Evolutionary conservation across 2,329 filamentous ascomycete genomes (phyloP), one percentile per base, ranked within the genome.

Genomic region (Hirsutella thompsonii): DNA sequence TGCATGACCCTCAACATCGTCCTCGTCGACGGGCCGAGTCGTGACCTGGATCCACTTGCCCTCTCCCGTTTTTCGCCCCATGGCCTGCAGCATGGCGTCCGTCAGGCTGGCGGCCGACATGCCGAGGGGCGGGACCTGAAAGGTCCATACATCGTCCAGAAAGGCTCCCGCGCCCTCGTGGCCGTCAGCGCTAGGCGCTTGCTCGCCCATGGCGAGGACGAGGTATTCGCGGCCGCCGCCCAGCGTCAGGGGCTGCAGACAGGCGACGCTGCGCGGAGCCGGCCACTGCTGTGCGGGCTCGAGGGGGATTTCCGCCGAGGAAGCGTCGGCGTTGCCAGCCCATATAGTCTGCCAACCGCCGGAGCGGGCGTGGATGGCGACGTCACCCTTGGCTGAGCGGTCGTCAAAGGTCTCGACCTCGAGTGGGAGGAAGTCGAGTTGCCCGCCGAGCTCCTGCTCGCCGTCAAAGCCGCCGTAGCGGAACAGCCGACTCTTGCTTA

Each of bases 381-480:
- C 61, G 49, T 79, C 74, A 23, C 66, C 67, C 36, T 57, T 60
- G 36, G 61, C 62, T 28, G 61, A 59, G 45, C 59, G 61, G 51
- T 76, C 73, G 46, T 72, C 64, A 49, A 75, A 74, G 21, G 63
- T 64, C 49, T 74, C 72, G n/a, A 79, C 60, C 16, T 61, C 68
- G 9, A 81, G 66, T 41, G 72, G 67, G 16, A 81, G 55, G 43
- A 82, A 71, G 53, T 93, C 85, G 11, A 94, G 54, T 44, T 71
- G 69, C 0, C 83, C 85, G 14, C 85, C 85, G 37, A 84, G 66
- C 52, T 89, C 82, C 0, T 54, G 63, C 36, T 69, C 64, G 1
- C 83, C 85, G 56, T 90, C 83, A 50, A 81, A 90, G 0, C 87
- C 87, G 46, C 86, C 84, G 64, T 87, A 89, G 21, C 86, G 73